phyloP scores from a whole-genome alignment of 495 filamentous ascomycete species.

The Terfezia boudieri region DNA sequence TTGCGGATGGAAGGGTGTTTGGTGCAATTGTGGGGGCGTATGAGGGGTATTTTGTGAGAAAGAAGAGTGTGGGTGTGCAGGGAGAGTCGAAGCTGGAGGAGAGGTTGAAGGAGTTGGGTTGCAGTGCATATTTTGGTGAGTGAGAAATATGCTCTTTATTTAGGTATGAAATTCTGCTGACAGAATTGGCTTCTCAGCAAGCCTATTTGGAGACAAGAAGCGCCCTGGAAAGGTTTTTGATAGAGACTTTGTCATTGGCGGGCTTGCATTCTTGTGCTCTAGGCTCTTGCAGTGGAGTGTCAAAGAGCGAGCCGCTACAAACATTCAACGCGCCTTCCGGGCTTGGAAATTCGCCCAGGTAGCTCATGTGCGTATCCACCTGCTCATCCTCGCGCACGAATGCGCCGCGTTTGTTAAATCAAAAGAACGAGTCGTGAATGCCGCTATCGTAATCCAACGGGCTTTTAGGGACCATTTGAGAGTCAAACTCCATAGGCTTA shows the following conservation, averaged over 20 bases:
- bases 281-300: slow-evolving; percentile 32
- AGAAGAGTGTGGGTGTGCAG: slow-evolving; percentile 2
- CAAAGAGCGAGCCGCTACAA: slow-evolving; percentile 23
- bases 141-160: neutral
- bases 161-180: no score
- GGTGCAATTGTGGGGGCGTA: slow-evolving; percentile 38
- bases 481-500: slow-evolving; percentile 13
- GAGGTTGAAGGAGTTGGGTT: slow-evolving; percentile 20
- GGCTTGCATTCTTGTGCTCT: slow-evolving; percentile 40
- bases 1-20: slow-evolving; percentile 35
- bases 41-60: slow-evolving; percentile 20
- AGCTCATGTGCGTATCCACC: slow-evolving; percentile 21
- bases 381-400: slow-evolving; percentile 24
- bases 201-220: slow-evolving; percentile 14
- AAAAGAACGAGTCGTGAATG: slow-evolving; percentile 25
- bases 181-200: slow-evolving; percentile 9
- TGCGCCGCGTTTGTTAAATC: slow-evolving; percentile 27
- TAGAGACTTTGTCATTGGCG: slow-evolving; percentile 30
- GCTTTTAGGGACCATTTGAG: slow-evolving; percentile 18
- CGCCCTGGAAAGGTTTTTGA: slow-evolving; percentile 23
- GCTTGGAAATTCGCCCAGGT: slow-evolving; percentile 15
- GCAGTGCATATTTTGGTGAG: slow-evolving; percentile 27
- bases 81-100: slow-evolving; percentile 8
- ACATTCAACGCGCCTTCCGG: slow-evolving; percentile 27
- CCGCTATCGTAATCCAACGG: slow-evolving; percentile 31